phyloP scores from a whole-genome alignment of 129 eudicot genomes.

The Pseudognaphalium luteoalbum region DNA sequence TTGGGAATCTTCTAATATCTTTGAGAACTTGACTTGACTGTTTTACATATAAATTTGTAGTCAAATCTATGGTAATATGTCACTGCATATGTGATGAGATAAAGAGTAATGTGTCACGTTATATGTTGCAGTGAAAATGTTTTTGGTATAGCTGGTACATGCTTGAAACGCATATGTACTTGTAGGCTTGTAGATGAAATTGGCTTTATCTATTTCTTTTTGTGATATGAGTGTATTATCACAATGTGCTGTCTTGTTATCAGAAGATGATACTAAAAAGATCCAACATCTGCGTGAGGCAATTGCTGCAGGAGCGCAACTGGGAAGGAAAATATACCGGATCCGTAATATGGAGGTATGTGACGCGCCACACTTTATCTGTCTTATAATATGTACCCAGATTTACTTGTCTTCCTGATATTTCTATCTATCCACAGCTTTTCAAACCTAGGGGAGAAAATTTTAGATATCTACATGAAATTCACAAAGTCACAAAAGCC shows the following conservation, averaged over 20 bases:
- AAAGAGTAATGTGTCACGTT: no score
- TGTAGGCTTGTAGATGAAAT: not conserved
- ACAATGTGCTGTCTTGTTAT: not conserved
- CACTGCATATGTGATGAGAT: no score
- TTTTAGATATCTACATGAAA: not conserved
- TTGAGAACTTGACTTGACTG: not conserved
- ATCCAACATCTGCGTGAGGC: slow-evolving; percentile 26
- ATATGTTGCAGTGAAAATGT: no score
- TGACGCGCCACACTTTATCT: not conserved
- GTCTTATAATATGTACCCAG: not conserved
- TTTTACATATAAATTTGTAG: not conserved
- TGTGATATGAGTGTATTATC: not conserved
- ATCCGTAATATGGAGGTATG: slow-evolving; percentile 30
- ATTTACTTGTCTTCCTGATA: not conserved
- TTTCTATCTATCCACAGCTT: slow-evolving; percentile 21
- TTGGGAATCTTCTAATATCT: no score
- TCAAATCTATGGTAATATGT: no score
- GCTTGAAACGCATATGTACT: not conserved
- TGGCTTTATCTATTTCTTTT: not conserved
- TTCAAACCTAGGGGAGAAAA: not conserved
- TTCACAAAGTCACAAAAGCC: slow-evolving; percentile 27
- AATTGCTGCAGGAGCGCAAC: slow-evolving; percentile 25
- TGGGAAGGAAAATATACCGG: slow-evolving; percentile 29
- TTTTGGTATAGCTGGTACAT: not conserved
- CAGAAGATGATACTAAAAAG: slow-evolving; percentile 25